phyloP scores from a whole-genome alignment of 2,329 filamentous ascomycete genomes.

The Verticillium isaacii region DNA sequence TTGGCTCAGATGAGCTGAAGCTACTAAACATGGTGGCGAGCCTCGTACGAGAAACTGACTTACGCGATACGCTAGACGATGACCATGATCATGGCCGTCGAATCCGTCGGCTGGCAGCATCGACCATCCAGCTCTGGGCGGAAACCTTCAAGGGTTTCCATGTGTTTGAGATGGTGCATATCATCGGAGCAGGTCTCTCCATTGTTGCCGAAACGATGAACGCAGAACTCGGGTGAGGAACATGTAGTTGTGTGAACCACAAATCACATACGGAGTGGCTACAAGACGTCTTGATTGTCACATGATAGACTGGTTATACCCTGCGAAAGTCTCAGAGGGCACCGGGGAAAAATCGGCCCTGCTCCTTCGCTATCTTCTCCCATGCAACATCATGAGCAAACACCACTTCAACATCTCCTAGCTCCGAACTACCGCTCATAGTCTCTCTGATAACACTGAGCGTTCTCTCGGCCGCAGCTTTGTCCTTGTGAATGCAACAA shows the following conservation, averaged over 20 bases:
- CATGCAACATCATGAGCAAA: neutral
- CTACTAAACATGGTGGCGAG: constrained; percentile 15
- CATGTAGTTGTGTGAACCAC: no score
- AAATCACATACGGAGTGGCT: no score
- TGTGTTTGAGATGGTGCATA: constrained; percentile 20
- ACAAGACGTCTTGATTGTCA: no score
- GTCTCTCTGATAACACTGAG: neutral
- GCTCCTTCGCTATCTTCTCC: neutral
- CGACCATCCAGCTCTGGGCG: constrained; percentile 22
- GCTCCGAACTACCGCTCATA: neutral
- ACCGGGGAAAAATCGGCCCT: neutral
- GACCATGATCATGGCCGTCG: constrained; percentile 12
- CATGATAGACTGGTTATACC: no score
- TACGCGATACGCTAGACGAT: constrained; percentile 10
- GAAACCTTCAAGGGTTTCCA: constrained; percentile 22
- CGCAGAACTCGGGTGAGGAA: neutral
- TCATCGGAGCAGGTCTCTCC: constrained; percentile 14
- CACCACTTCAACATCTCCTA: neutral
- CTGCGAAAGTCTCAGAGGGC: no score
- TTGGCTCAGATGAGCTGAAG: constrained; percentile 14
- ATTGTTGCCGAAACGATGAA: constrained; percentile 5
- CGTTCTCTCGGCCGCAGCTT: neutral
- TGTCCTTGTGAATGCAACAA: constrained; percentile 3
- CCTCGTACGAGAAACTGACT: constrained; percentile 19
- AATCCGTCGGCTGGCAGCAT: constrained; percentile 15